Conservation (phyloP, 1,139 yeast genomes). For the Hyphopichia buzzinii region DNA sequence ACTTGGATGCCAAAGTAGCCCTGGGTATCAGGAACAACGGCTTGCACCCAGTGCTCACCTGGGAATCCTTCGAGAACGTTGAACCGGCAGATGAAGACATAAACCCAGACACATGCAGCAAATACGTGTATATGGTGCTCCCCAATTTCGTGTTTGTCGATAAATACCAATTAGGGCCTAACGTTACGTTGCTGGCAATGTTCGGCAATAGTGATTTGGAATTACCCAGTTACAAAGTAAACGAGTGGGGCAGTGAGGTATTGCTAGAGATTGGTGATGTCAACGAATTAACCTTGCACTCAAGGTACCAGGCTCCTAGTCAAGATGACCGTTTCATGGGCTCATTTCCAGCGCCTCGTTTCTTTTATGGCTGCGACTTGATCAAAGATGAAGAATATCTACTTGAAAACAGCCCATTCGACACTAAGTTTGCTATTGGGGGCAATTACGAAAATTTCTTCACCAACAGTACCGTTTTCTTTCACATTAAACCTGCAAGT, state of each 20-base stretch:
- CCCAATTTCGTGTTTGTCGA: conserved; percentile 40
- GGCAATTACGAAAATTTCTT: conserved; percentile 39
- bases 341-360: background rate
- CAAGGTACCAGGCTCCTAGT: conserved; percentile 36
- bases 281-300: conserved; percentile 31
- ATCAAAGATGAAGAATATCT: conserved; percentile 23
- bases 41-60: conserved; percentile 35
- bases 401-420: conserved; percentile 38
- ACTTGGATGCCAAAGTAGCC: conserved; percentile 4
- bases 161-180: conserved; percentile 34
- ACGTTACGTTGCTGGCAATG: conserved; percentile 22
- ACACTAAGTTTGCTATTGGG: conserved; percentile 27
- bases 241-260: conserved; percentile 48
- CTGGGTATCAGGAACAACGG: conserved; percentile 20
- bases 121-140: conserved; percentile 33
- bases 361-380: conserved; percentile 33
- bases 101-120: conserved; percentile 21
- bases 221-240: conserved; percentile 39
- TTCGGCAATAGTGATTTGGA: conserved; percentile 40
- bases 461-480: conserved; percentile 43
- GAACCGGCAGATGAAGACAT: conserved; percentile 26
- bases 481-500: conserved; percentile 21
- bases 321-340: background rate
- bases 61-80: conserved; percentile 11
- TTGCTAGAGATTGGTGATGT: conserved; percentile 25